A percentile compares a stretch with the other conserved stretches of the same genome.
phyloP scores from a whole-genome alignment of 345 rosid genomes.

The Leavenworthia alabamica region DNA sequence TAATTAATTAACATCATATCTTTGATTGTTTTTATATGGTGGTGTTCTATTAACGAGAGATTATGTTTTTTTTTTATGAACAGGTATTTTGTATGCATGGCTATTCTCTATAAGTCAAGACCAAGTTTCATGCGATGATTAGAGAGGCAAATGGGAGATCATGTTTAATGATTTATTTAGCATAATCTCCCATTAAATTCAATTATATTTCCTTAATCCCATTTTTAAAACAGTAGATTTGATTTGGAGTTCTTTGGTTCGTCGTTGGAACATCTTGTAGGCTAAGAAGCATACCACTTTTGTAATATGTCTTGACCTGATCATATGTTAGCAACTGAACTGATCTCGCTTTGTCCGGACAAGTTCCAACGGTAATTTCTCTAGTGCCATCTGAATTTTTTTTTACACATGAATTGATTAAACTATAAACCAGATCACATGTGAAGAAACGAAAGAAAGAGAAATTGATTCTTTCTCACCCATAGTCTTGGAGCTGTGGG shows the following conservation, averaged over 20 bases:
- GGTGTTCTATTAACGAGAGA: too few species aligned
- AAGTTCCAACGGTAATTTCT: constrained; percentile 78
- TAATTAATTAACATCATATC: too few species aligned
- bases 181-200: too few species aligned
- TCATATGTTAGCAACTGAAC: constrained; percentile 22
- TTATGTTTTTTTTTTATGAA: too few species aligned
- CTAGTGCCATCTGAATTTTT: constrained; percentile 84
- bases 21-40: too few species aligned
- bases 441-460: not conserved
- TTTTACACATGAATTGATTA: constrained; percentile 7
- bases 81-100: too few species aligned
- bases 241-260: not conserved
- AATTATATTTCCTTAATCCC: not conserved
- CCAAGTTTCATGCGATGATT: too few species aligned
- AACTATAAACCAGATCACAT: not conserved
- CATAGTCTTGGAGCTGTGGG: constrained; percentile 87
- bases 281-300: not conserved
- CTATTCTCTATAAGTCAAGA: too few species aligned
- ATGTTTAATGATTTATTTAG: too few species aligned
- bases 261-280: constrained; percentile 1
- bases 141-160: too few species aligned
- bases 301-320: too few species aligned
- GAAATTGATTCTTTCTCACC: constrained; percentile 39
- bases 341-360: constrained; percentile 52
- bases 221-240: not conserved